Evolutionary conservation across 495 filamentous ascomycete genomes (phyloP).

Genomic region (Neurospora sp.): DNA sequence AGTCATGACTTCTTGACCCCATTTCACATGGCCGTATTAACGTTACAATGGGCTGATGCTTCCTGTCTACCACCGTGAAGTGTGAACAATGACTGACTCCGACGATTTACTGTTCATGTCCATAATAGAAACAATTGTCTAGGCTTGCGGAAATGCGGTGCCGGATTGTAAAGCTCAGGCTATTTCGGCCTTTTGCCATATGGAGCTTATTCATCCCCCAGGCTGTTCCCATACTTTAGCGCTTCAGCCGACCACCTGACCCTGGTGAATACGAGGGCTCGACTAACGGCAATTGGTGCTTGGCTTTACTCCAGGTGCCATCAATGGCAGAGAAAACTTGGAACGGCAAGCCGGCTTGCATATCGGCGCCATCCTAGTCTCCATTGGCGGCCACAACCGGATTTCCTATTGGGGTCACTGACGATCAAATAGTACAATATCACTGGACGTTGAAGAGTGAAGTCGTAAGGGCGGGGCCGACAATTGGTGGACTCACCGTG

Average conservation of each 20-base stretch:
- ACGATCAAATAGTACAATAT: not conserved
- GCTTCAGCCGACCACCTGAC: not conserved
- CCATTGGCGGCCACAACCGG: not conserved
- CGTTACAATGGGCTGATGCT: not conserved
- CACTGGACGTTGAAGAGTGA: not conserved
- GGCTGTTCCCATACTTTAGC: not conserved
- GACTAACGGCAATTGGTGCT: not conserved
- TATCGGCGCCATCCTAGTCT: not conserved
- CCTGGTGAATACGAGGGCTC: slow-evolving; percentile 1
- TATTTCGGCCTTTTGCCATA: not conserved
- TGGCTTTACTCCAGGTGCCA: not conserved
- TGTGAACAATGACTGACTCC: not conserved
- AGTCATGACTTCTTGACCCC: not conserved
- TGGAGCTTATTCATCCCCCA: not conserved
- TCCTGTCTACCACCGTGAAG: not conserved
- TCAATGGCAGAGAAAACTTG: not conserved
- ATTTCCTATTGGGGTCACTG: not conserved
- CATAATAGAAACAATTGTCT: not conserved
- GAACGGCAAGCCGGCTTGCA: not conserved
- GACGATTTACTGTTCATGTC: not conserved
- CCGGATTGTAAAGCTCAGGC: not conserved
- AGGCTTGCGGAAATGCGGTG: not conserved
- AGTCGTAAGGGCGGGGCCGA: not conserved
- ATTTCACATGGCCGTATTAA: not conserved
- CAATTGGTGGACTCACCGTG: not conserved